Evolutionary conservation across 1,139 yeast genomes (phyloP).

Genomic region (Geotrichum europaeum): DNA sequence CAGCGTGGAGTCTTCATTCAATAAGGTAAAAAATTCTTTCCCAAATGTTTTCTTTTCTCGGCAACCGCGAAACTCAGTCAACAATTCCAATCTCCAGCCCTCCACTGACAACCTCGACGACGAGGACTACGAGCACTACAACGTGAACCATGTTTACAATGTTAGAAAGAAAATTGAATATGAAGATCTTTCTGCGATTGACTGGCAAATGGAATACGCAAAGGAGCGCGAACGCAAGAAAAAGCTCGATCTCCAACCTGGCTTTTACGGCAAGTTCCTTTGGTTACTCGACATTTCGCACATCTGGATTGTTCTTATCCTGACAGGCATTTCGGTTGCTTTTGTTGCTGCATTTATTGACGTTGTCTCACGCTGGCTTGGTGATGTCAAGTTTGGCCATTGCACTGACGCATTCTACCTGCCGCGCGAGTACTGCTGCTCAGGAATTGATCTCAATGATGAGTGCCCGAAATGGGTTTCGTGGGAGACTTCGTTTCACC

Average conservation of each 20-base stretch:
- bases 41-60: slow-evolving; percentile 24
- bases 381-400: slow-evolving; percentile 51
- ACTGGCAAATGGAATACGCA: slow-evolving; percentile 41
- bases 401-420: slow-evolving; percentile 40
- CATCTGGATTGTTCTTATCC: slow-evolving; percentile 16
- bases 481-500: slow-evolving; percentile 37
- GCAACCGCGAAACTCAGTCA: slow-evolving; percentile 18
- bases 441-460: slow-evolving; percentile 31
- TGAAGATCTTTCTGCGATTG: slow-evolving; percentile 36
- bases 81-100: background rate
- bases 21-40: slow-evolving; percentile 7
- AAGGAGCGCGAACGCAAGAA: slow-evolving; percentile 26
- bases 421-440: slow-evolving; percentile 38
- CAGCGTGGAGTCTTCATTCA: background rate
- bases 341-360: slow-evolving; percentile 35
- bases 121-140: slow-evolving; percentile 4
- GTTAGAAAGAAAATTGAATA: slow-evolving; percentile 24
- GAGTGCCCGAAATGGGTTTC: slow-evolving; percentile 39
- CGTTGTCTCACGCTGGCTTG: slow-evolving; percentile 54
- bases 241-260: slow-evolving; percentile 19
- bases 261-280: slow-evolving; percentile 18
- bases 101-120: slow-evolving; percentile 5
- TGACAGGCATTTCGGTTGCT: slow-evolving; percentile 19
- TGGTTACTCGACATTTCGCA: slow-evolving; percentile 16
- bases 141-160: background rate